Base-by-base conservation (phyloP, 1,284 basidiomycete species). In the Takashimella koratensis region DNA sequence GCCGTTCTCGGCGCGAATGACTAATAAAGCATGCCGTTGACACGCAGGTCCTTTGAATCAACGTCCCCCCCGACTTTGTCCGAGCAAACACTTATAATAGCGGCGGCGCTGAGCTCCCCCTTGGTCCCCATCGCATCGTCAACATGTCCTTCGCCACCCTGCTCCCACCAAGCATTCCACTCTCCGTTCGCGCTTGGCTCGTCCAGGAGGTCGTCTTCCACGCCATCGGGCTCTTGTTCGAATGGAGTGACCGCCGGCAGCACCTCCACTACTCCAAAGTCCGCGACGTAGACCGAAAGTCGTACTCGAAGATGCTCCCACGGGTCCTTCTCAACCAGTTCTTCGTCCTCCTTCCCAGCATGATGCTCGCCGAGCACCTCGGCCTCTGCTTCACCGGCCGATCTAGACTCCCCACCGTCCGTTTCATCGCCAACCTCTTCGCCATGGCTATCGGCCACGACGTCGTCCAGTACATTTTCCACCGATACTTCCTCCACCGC, bases 391-490 rank as follows among this genome's bases (percentile, higher is more conserved):
- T 45, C 24, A 45, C 43, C 2, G 43, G 43, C 24, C 43, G 21
- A 16, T 23, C 21, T 5, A 21, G 24, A 25, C 43, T 45, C 5
- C 24, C 43, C 19, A 21, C 24, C 10, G 20, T 23, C 24, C 43
- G 43, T n/a, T 45, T 45, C 43, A 45, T 45, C 43, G 43, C 43
- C 21, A 23, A 21, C 4, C 24, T 45, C 21, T 25, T 25, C 24
- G 43, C 43, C 24, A 45, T 45, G 43, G 43, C 43, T n/a, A 45
- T 45, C 43, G 43, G 43, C 3, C 43, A 45, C 24, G 43, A 45
- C 24, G 24, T 45, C 24, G n/a, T 45, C 43, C 43, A 45, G 24
- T 45, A 45, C 43, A 45, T 45, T 25, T 21, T 21, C 22, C 43
- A 45, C 43, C 43, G 43, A 16, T 25, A 45, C 24, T 23, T 45